These are phyloP conservation scores for Yamadazyma ubonensis DNA, from an alignment of 805 yeast species.

Conservation along the genomic window DNA sequence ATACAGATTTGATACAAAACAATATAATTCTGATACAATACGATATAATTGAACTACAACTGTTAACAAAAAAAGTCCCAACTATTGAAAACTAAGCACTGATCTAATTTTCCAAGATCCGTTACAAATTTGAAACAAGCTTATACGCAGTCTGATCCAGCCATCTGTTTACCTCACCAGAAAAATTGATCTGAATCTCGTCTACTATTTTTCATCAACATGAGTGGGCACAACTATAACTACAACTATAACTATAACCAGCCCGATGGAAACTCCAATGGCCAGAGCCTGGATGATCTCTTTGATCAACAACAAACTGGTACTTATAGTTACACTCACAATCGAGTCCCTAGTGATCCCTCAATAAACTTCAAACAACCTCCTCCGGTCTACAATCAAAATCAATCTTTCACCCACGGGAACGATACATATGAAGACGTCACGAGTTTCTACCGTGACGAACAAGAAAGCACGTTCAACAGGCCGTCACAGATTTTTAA, in stretches of 20 bases:
- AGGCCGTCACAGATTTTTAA: constrained; percentile 29
- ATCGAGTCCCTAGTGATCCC: constrained; percentile 14
- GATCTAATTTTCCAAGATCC: not conserved
- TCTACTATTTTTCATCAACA: constrained; percentile 3
- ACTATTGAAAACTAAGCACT: not conserved
- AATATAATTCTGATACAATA: too few species aligned
- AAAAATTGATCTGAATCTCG: constrained; percentile 7
- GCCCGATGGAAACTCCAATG: not conserved
- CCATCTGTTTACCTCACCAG: constrained; percentile 12
- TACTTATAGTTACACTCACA: constrained; percentile 17
- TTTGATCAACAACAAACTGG: constrained; percentile 18
- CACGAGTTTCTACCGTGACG: constrained; percentile 22
- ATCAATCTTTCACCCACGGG: constrained; percentile 9
- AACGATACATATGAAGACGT: constrained; percentile 22
- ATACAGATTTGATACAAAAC: too few species aligned
- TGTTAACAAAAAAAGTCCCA: too few species aligned
- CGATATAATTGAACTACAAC: too few species aligned
- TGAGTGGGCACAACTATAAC: constrained; percentile 11
- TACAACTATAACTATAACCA: constrained; percentile 2
- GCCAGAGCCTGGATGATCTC: not conserved
- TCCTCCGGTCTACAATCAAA: constrained; percentile 21
- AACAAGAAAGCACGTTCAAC: constrained; percentile 17
- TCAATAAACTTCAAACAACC: constrained; percentile 32
- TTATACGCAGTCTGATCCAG: constrained; percentile 11
- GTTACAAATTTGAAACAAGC: not conserved